Conservation (phyloP, 306 rosid species). For the Trifolium dubium region DNA sequence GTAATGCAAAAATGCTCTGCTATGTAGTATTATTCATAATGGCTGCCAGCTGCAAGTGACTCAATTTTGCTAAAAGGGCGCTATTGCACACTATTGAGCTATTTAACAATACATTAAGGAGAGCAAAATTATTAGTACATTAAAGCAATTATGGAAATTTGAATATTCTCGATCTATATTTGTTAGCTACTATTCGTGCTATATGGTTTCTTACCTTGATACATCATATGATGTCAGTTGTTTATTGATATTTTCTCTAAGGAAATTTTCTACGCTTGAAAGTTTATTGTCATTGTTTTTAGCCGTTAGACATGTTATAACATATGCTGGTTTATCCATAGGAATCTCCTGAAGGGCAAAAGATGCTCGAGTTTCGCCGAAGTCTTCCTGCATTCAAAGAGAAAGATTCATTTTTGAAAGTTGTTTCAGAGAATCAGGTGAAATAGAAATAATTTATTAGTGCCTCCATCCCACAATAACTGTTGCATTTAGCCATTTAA, state of each 20-base stretch:
- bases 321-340: conserved; percentile 43
- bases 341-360: conserved; percentile 79
- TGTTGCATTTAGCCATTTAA: background rate
- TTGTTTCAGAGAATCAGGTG: conserved; percentile 84
- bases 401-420: conserved; percentile 75
- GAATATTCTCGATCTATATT: conserved; percentile 29
- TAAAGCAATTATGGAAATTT: conserved; percentile 15
- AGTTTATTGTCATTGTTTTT: conserved; percentile 32
- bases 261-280: conserved; percentile 14
- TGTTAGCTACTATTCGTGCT: conserved; percentile 25
- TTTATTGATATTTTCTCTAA: conserved; percentile 28
- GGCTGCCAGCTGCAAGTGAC: background rate
- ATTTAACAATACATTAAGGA: conserved; percentile 18
- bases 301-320: conserved; percentile 33
- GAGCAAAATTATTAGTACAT: conserved; percentile 22
- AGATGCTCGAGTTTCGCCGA: conserved; percentile 78
- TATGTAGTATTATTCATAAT: background rate
- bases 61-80: background rate
- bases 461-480: background rate
- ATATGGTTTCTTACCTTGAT: conserved; percentile 34
- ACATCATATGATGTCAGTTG: conserved; percentile 24
- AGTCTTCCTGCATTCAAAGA: conserved; percentile 89
- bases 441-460: conserved; percentile 30
- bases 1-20: background rate
- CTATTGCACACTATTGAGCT: background rate